Evolutionary conservation across 164 flowering plant species (phyloP).

Genomic region (Liquidambar formosana): DNA sequence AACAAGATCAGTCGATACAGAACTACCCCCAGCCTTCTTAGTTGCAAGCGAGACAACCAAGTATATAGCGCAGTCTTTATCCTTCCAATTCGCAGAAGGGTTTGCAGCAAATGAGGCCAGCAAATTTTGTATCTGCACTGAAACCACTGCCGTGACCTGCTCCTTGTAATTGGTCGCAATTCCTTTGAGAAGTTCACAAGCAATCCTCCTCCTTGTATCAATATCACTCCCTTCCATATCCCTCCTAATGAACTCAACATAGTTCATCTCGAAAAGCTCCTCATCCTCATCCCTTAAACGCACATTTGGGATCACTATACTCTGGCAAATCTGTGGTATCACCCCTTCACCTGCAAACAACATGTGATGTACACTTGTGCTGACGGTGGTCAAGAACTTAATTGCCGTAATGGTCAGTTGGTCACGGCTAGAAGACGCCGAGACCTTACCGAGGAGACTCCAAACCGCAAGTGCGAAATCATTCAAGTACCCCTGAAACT

Average conservation of each 20-base stretch:
- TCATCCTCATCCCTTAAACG: constrained; percentile 88
- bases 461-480: constrained; percentile 76
- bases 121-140: constrained; percentile 60
- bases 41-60: constrained; percentile 83
- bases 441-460: constrained; percentile 62
- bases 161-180: constrained; percentile 70
- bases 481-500: constrained; percentile 63
- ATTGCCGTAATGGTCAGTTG: constrained; percentile 72
- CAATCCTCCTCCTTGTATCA: constrained; percentile 92
- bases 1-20: constrained; percentile 75
- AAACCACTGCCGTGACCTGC: constrained; percentile 59
- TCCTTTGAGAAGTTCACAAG: constrained; percentile 95
- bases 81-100: constrained; percentile 79
- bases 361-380: constrained; percentile 75
- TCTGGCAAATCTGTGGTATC: constrained; percentile 66
- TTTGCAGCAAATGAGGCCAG: constrained; percentile 58
- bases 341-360: constrained; percentile 60
- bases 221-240: constrained; percentile 96
- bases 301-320: constrained; percentile 89
- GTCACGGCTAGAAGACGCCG: constrained; percentile 61
- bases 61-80: constrained; percentile 96
- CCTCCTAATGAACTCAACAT: constrained; percentile 84
- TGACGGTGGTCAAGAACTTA: constrained; percentile 80
- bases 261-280: constrained; percentile 90
- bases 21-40: constrained; percentile 66